Evolutionary conservation across 495 filamentous ascomycete species (phyloP).

Genomic region (Terfezia boudieri): DNA sequence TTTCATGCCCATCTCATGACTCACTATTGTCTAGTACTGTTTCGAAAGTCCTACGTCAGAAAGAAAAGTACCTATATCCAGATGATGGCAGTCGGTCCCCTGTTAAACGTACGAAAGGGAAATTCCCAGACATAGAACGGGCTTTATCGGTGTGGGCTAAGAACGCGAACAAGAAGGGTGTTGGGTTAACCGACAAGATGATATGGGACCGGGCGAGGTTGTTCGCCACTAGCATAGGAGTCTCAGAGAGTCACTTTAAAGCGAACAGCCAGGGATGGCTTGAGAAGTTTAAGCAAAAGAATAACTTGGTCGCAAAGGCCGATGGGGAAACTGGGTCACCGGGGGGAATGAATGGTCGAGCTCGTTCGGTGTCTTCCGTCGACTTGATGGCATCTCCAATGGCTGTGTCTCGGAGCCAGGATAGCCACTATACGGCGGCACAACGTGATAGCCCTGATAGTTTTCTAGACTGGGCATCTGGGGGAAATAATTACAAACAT

Average conservation of each 20-base stretch:
- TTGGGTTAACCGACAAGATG: slow-evolving; percentile 53
- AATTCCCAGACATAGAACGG: slow-evolving; percentile 85
- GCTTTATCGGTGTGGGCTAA: slow-evolving; percentile 75
- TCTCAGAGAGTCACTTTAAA: slow-evolving; percentile 54
- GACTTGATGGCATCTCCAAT: slow-evolving; percentile 21
- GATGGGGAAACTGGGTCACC: slow-evolving; percentile 3
- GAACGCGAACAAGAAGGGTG: slow-evolving; percentile 58
- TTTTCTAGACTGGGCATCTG: slow-evolving; percentile 23
- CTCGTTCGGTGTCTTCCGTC: slow-evolving; percentile 22
- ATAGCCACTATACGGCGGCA: slow-evolving; percentile 10
- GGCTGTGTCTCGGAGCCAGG: slow-evolving; percentile 8
- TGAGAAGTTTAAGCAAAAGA: slow-evolving; percentile 91
- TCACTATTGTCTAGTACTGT: slow-evolving; percentile 45
- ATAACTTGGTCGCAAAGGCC: slow-evolving; percentile 32
- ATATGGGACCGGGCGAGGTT: slow-evolving; percentile 74
- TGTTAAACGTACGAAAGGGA: slow-evolving; percentile 70
- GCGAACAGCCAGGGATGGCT: slow-evolving; percentile 55
- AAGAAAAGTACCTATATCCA: slow-evolving; percentile 83
- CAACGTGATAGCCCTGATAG: slow-evolving; percentile 20
- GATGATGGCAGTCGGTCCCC: slow-evolving; percentile 77
- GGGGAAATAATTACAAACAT: slow-evolving; percentile 25
- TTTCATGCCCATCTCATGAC: background rate
- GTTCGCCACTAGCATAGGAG: slow-evolving; percentile 59
- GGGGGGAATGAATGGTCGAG: slow-evolving; percentile 2
- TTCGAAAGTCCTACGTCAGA: slow-evolving; percentile 88